These are phyloP conservation scores for Pisolithus sp. DNA, from an alignment of 768 basidiomycete genomes.

Conservation along the genomic window DNA sequence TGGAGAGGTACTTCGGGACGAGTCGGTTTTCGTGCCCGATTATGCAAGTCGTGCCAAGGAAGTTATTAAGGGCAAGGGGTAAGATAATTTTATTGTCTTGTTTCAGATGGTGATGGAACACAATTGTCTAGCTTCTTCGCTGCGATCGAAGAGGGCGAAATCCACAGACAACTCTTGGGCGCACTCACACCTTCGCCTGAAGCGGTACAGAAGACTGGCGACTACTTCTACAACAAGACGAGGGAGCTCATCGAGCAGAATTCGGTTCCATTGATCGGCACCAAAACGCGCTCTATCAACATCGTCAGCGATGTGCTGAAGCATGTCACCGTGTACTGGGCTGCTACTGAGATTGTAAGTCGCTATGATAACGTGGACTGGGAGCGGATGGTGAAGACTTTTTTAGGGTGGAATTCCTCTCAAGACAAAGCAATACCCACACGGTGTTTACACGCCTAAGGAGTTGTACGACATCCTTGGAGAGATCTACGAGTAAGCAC, in stretches of 20 bases:
- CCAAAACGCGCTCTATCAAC: constrained; percentile 50
- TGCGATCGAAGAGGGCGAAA: constrained; percentile 36
- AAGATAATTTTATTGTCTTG: constrained; percentile 7
- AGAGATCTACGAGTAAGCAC: constrained; percentile 60
- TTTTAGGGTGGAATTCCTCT: constrained; percentile 65
- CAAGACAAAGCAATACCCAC: constrained; percentile 45
- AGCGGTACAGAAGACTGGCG: constrained; percentile 41
- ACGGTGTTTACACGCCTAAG: constrained; percentile 56
- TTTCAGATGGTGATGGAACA: constrained; percentile 1
- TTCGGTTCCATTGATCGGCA: constrained; percentile 54
- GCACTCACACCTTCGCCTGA: constrained; percentile 45
- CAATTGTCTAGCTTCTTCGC: constrained; percentile 54
- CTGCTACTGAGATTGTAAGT: constrained; percentile 60
- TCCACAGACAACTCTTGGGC: constrained; percentile 42
- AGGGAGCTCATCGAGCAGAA: constrained; percentile 45
- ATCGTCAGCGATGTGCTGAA: constrained; percentile 65
- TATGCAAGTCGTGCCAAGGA: constrained; percentile 46
- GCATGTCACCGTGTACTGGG: constrained; percentile 62
- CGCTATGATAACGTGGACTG: not conserved
- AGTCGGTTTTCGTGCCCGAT: constrained; percentile 38
- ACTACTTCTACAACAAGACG: constrained; percentile 64
- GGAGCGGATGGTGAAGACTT: constrained; percentile 1
- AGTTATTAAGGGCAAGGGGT: constrained; percentile 60
- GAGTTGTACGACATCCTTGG: constrained; percentile 59
- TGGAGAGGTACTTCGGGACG: constrained; percentile 44